These are phyloP conservation scores for Eimeria tenella DNA, from an alignment of 169 alveolate species.

Conservation along the genomic window DNA sequence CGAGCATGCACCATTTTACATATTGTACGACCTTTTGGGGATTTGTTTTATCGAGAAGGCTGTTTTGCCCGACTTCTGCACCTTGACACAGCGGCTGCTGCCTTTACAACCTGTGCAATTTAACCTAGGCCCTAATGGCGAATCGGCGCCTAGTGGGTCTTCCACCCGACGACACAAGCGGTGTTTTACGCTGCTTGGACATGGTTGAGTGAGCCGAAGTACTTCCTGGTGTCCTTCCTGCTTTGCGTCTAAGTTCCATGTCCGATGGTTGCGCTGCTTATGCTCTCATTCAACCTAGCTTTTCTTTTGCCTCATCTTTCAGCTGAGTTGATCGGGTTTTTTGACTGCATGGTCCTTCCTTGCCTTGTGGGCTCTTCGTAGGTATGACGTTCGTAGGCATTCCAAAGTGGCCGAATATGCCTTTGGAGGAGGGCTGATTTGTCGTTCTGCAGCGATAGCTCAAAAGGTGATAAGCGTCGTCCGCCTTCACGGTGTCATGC, in stretches of 20 bases:
- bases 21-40: too few relatives aligned
- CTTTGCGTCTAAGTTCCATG: neutral
- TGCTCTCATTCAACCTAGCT: neutral
- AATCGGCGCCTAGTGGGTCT: constrained; percentile 49
- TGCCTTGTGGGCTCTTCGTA: neutral
- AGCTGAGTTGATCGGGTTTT: neutral
- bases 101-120: neutral
- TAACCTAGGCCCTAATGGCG: constrained; percentile 12
- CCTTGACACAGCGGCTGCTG: too few relatives aligned
- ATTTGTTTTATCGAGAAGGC: too few relatives aligned
- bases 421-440: constrained; percentile 71
- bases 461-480: constrained; percentile 26
- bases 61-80: too few relatives aligned
- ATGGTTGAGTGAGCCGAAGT: constrained; percentile 28
- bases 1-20: too few relatives aligned
- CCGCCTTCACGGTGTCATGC: too few relatives aligned
- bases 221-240: neutral
- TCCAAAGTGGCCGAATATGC: constrained; percentile 58
- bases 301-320: neutral
- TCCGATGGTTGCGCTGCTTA: neutral
- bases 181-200: constrained; percentile 47
- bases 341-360: neutral
- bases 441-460: constrained; percentile 59
- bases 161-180: constrained; percentile 11
- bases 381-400: constrained; percentile 49